Base-by-base conservation (phyloP, 23 red algal species). In the Agarophyton chilense region DNA sequence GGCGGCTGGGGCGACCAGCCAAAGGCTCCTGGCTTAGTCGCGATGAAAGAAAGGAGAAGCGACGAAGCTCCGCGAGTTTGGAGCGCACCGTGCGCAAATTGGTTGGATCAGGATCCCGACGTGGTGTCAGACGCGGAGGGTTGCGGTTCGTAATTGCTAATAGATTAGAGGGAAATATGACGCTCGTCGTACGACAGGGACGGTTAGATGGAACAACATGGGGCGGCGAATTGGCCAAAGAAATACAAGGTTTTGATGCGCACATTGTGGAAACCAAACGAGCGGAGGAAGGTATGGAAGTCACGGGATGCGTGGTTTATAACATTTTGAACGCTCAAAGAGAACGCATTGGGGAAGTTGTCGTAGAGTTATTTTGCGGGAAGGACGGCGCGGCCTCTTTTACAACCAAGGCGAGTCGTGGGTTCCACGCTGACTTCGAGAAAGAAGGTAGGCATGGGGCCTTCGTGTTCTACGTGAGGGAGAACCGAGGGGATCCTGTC, bases 281-380 rank as follows among this genome's bases (percentile, higher is more conserved):
- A 29, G 60, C 17, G 8, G 84, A 63, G 17, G 55, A 76, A 34
- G 84, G 60, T 7, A 52, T 76, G 12, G 42, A 58, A 29, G 53
- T 89, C 7, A 54, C 45, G 21, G 72, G 72, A 14, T 55, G 72
- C 41, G 64, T 86, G 40, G 64, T 70, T n/a, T 86, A 70, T 54
- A 42, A 68, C n/a, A 45, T 86, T 86, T 56, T 86, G 43, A 56
- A 86, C 24, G 81, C 44, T 56, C 36, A 70, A 18, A 52, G 51
- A 31, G 40, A 86, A 86, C 62, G 50, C 26, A 29, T 70, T 38
- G 81, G 81, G 24, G 62, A 70, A 25, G 62, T 65, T 47, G 47
- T 52, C 1, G 62, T 86, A 12, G 81, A 70, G 50, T 45, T 86
- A 24, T 86, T 86, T 50, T 86, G 58, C 17, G 81, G 49, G 1